Percentiles rank a stretch among this genome's conserved stretches.
These are phyloP conservation scores for Wickerhamomyces bovis DNA, from an alignment of 805 yeast species.

Conservation along the genomic window DNA sequence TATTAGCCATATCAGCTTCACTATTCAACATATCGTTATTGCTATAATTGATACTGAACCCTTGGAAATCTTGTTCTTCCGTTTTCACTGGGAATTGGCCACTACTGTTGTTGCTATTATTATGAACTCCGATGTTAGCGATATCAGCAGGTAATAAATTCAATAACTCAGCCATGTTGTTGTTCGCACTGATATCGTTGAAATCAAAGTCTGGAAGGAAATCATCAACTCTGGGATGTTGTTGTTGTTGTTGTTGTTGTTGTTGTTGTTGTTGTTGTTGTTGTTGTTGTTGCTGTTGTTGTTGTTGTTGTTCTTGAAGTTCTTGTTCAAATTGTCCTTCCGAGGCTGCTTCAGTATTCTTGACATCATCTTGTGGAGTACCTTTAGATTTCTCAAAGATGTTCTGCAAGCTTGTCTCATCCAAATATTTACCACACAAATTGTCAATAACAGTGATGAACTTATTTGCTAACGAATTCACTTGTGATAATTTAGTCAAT, in stretches of 20 bases:
- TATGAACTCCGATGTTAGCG: constrained; percentile 12
- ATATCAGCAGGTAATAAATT: constrained; percentile 22
- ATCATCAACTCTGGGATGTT: constrained; percentile 5
- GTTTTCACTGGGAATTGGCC: neutral
- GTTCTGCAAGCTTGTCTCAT: constrained; percentile 11
- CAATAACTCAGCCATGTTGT: constrained; percentile 17
- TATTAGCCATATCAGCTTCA: neutral
- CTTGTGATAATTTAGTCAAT: constrained; percentile 31
- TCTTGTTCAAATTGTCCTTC: too few relatives aligned
- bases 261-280: neutral
- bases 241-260: neutral
- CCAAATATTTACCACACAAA: constrained; percentile 28
- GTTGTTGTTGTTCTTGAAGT: neutral
- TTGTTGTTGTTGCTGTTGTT: neutral
- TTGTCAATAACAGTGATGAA: constrained; percentile 41
- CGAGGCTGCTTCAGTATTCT: neutral
- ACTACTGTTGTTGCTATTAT: neutral
- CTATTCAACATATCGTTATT: neutral
- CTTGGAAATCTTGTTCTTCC: neutral
- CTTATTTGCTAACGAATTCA: constrained; percentile 40
- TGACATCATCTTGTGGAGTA: neutral
- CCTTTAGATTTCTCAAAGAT: neutral
- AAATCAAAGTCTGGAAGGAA: constrained; percentile 22
- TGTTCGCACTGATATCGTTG: constrained; percentile 18
- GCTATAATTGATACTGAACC: neutral